phyloP scores from a whole-genome alignment of 306 rosid genomes.

The apple (Malus domestica) region DNA sequence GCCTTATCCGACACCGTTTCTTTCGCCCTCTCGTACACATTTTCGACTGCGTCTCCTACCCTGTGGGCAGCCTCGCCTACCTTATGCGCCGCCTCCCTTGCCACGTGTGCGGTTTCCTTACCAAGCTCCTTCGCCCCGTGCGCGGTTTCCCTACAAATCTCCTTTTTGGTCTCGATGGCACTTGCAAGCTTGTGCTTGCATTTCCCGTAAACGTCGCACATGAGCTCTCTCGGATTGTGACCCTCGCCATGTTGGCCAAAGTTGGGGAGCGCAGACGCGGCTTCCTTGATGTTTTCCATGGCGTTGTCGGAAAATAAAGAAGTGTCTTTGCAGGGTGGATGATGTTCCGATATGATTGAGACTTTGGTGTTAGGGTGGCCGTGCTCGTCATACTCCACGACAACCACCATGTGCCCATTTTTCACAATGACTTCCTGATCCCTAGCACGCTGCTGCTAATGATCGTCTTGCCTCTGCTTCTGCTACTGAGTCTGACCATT shows the following conservation, averaged over 20 bases:
- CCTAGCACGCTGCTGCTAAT: not conserved
- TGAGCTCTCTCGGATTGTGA: slow-evolving; percentile 32
- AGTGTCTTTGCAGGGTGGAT: not conserved
- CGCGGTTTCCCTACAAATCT: slow-evolving; percentile 12
- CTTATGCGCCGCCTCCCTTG: no score
- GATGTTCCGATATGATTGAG: slow-evolving; percentile 46
- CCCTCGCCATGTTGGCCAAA: slow-evolving; percentile 13
- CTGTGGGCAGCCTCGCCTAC: no score
- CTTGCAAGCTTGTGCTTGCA: slow-evolving; percentile 49
- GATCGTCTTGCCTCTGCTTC: not conserved
- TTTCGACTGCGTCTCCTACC: no score
- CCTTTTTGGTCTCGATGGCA: slow-evolving; percentile 43
- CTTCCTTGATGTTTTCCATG: slow-evolving; percentile 28
- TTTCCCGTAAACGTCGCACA: slow-evolving; percentile 62
- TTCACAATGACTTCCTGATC: slow-evolving; percentile 37
- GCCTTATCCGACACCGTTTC: no score
- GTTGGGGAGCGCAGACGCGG: slow-evolving; percentile 31
- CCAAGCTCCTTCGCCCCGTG: not conserved
- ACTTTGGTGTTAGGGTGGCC: slow-evolving; percentile 55
- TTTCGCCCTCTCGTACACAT: no score
- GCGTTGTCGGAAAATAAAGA: not conserved
- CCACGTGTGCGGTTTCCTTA: no score
- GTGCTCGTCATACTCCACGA: slow-evolving; percentile 48
- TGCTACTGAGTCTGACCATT: not conserved
- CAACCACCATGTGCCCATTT: slow-evolving; percentile 59